Percentiles rank a stretch among this genome's conserved stretches.
Conservation (phyloP, 2,329 filamentous ascomycete species). For the Aureobasidium leucospermi region DNA sequence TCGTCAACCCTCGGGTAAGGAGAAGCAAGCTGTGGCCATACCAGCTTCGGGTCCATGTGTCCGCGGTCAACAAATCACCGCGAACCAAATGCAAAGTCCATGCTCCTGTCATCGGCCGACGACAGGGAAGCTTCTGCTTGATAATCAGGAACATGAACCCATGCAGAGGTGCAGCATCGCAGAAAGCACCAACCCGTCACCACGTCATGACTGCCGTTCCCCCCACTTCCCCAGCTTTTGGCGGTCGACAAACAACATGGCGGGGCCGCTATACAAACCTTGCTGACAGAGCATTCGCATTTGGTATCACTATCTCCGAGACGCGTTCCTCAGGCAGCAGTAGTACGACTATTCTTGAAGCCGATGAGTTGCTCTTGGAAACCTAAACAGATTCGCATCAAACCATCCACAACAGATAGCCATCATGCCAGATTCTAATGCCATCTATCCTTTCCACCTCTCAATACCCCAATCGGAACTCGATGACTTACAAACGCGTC, state of each 20-base stretch:
- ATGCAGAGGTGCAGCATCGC: background rate
- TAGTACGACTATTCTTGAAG: background rate
- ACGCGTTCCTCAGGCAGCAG: background rate
- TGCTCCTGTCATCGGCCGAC: background rate
- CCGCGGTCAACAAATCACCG: background rate
- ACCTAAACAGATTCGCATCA: no score
- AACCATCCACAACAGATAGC: no score
- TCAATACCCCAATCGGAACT: no score
- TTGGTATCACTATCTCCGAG: background rate
- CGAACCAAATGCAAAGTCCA: background rate
- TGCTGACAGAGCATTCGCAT: background rate
- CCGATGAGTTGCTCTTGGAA: no score
- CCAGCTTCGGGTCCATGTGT: background rate
- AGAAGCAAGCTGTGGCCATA: background rate
- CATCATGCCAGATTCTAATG: no score
- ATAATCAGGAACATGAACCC: background rate
- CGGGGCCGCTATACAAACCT: slow-evolving; percentile 5
- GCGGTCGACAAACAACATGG: background rate
- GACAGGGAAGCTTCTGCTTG: background rate
- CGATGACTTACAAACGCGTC: no score
- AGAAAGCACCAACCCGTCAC: background rate
- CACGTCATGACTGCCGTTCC: background rate
- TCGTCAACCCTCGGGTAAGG: background rate
- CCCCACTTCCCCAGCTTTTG: slow-evolving; percentile 7
- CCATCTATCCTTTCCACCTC: no score